Percentiles rank a stretch among this genome's conserved stretches.
These are phyloP conservation scores for Phytophthora podocarpi DNA, from an alignment of 352 stramenopile genomes.

Conservation along the genomic window DNA sequence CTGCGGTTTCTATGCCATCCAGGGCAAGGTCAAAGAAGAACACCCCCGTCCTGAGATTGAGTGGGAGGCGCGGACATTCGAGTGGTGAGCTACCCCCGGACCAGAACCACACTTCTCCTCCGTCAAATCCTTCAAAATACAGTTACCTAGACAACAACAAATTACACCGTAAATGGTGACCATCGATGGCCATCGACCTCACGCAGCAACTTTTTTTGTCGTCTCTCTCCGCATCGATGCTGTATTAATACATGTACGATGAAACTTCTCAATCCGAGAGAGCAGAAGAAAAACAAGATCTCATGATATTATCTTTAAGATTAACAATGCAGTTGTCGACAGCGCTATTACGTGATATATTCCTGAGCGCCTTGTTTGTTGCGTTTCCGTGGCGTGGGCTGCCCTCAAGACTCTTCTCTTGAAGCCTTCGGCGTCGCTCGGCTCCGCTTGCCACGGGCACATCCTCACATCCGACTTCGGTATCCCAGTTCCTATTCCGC, in stretches of 20 bases:
- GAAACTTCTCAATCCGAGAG: not conserved
- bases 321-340: constrained; percentile 18
- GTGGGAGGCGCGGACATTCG: constrained; percentile 34
- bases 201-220: not conserved
- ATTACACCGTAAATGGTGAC: constrained; percentile 5
- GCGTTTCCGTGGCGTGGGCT: not conserved
- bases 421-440: constrained; percentile 5
- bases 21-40: constrained; percentile 13
- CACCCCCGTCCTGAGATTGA: constrained; percentile 13
- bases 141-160: constrained; percentile 18
- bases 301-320: constrained; percentile 12
- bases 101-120: not conserved
- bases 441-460: constrained; percentile 11
- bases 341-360: constrained; percentile 5
- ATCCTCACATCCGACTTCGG: constrained; percentile 13
- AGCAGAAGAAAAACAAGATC: not conserved
- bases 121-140: constrained; percentile 18
- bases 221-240: not conserved
- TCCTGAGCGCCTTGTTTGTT: not conserved
- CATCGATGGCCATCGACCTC: constrained; percentile 3
- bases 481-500: constrained; percentile 4
- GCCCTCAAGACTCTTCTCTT: constrained; percentile 25
- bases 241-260: constrained; percentile 1
- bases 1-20: constrained; percentile 8
- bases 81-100: constrained; percentile 29